Evolutionary conservation across 129 eudicot species (phyloP).

Genomic region (Ambrosia trifida): DNA sequence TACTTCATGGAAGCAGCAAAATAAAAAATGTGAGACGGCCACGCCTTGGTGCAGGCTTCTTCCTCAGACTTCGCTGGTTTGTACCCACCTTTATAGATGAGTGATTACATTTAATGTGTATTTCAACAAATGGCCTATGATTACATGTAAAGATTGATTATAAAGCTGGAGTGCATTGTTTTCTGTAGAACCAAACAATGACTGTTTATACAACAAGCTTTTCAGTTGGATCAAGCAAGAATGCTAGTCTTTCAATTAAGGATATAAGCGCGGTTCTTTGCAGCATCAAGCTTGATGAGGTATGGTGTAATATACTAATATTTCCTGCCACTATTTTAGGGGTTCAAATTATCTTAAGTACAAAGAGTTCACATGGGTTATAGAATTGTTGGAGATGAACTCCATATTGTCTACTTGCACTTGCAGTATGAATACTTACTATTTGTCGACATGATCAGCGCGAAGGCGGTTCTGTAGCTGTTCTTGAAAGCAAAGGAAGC

Average conservation of each 20-base stretch:
- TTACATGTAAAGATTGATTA: constrained; percentile 1
- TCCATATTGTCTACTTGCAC: constrained; percentile 45
- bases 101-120: neutral
- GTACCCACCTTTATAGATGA: constrained; percentile 13
- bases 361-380: constrained; percentile 12
- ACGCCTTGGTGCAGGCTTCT: constrained; percentile 82
- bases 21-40: constrained; percentile 35
- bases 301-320: constrained; percentile 17
- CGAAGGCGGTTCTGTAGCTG: constrained; percentile 56
- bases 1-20: constrained; percentile 59
- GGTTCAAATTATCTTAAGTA: constrained; percentile 26
- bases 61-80: constrained; percentile 58
- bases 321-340: constrained; percentile 21
- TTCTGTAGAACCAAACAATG: constrained; percentile 64
- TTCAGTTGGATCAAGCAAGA: constrained; percentile 64
- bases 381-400: constrained; percentile 37
- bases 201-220: constrained; percentile 45
- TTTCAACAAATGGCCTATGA: neutral
- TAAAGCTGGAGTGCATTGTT: constrained; percentile 24
- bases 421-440: constrained; percentile 49
- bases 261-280: constrained; percentile 53
- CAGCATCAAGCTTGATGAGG: constrained; percentile 63
- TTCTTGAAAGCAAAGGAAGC: constrained; percentile 80
- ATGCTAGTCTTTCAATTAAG: constrained; percentile 52
- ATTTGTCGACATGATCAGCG: constrained; percentile 67